Evolutionary conservation across 371 early-diverging fungal species (phyloP).

Genomic region (Batkoa obscura): DNA sequence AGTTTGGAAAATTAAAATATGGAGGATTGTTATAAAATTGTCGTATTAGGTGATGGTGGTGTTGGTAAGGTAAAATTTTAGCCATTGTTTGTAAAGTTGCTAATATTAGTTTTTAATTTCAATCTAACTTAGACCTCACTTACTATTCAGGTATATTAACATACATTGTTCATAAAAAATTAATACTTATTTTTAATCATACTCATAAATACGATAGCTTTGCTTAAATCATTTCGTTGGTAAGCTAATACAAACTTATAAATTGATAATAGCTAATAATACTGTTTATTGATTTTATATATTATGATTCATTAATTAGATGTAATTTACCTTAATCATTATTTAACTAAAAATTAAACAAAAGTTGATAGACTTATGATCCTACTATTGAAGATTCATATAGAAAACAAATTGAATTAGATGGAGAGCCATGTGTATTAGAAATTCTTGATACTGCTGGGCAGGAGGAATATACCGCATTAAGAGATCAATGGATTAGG

Average conservation of each 20-base stretch:
- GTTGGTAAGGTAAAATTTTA: constrained; percentile 11
- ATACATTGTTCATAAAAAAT: background rate
- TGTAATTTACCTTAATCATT: no score
- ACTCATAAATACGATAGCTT: constrained; percentile 15
- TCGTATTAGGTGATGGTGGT: constrained; percentile 13
- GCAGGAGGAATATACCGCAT: constrained; percentile 29
- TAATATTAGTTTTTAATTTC: background rate
- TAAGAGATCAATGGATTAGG: constrained; percentile 69
- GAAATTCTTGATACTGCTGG: constrained; percentile 87
- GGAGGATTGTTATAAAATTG: background rate
- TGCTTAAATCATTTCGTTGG: constrained; percentile 59
- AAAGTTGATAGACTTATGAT: constrained; percentile 34
- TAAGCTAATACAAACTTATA: constrained; percentile 9
- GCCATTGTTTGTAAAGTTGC: background rate
- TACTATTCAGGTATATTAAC: constrained; percentile 10
- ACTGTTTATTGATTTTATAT: no score
- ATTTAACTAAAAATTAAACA: background rate
- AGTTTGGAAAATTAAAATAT: no score
- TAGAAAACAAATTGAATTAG: constrained; percentile 70
- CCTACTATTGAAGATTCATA: constrained; percentile 51
- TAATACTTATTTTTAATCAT: background rate
- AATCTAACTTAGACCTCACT: constrained; percentile 8
- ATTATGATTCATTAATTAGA: no score
- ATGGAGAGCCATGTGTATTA: constrained; percentile 71
- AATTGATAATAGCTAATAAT: no score